Evolutionary conservation across 805 yeast genomes (phyloP), one percentile per base, ranked within the genome.

Genomic region (Komagataella ulmi): DNA sequence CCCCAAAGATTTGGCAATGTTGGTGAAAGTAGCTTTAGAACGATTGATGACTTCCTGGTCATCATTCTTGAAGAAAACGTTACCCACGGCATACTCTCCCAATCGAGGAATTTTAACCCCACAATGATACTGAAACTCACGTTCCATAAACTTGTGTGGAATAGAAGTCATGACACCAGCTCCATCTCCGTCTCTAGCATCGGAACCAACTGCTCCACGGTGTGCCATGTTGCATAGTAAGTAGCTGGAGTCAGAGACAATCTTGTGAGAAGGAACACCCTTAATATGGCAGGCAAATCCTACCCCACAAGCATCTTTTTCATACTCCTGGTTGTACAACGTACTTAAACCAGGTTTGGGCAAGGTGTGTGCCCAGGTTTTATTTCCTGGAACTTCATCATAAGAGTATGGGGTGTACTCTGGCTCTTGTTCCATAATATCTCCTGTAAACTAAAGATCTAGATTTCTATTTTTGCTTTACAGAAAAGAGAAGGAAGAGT

Each of bases 251-350:
- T 93, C 98, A 46, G 95, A 81, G 54, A 91, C 89, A 59, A 91
- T 88, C 65, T 90, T 89, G 73, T 93, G 99, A 51, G 95, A 83
- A 24, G 81, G 78, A 30, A 74, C 65, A 53, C 97, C 97, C 67
- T 89, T 88, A 71, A 90, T 85, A 72, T 91, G 88, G 66, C 97
- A 88, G 48, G 96, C 88, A 69, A 91, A 91, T 56, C 99, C 99
- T 50, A 93, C 98, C 72, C 99, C 99, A 76, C 99, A 91, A 49
- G 97, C 97, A 64, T 91, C 99, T 62, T 88, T 88, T 67, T 91
- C 99, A 60, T 75, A 79, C 53, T 86, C 93, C 8, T 98, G 99
- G 66, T 93, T 88, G 69, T 91, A 91, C 51, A 91, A 80, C 44
- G 96, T 98, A 69, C 89, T 84, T 21, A 21, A 21, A 19, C 24